Percentiles rank a stretch among this genome's conserved stretches.
Evolutionary conservation across 345 rosid species (phyloP).

Genomic region (Moringa oleifera): DNA sequence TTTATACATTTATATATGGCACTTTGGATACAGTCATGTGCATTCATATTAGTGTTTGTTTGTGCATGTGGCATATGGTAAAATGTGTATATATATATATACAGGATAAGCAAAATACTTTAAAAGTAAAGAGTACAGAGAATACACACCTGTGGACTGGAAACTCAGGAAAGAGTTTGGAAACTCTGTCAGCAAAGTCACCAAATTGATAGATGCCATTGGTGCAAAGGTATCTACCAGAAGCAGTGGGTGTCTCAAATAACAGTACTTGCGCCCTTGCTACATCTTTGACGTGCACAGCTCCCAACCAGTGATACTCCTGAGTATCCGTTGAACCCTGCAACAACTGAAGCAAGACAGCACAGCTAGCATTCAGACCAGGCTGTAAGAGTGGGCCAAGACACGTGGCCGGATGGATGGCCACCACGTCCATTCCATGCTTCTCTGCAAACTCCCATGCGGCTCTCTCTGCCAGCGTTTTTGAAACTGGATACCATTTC

Average conservation of each 20-base stretch:
- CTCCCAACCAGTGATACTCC: slow-evolving; percentile 80
- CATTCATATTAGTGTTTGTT: too few species aligned
- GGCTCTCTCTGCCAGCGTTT: slow-evolving; percentile 76
- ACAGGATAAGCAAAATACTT: not conserved
- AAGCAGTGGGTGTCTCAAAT: slow-evolving; percentile 50
- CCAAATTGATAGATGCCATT: slow-evolving; percentile 74
- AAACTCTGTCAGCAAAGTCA: slow-evolving; percentile 56
- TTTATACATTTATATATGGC: too few species aligned
- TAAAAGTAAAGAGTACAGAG: not conserved
- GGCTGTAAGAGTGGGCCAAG: slow-evolving; percentile 74
- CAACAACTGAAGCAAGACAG: slow-evolving; percentile 54
- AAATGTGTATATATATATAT: too few species aligned
- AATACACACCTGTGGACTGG: slow-evolving; percentile 50
- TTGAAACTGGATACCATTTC: slow-evolving; percentile 83
- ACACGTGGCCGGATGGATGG: slow-evolving; percentile 71
- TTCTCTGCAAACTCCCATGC: slow-evolving; percentile 68
- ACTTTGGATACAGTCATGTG: too few species aligned
- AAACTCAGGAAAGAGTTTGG: slow-evolving; percentile 60
- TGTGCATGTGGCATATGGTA: too few species aligned
- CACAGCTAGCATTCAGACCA: slow-evolving; percentile 69
- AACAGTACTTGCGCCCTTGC: slow-evolving; percentile 60
- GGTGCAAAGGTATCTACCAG: slow-evolving; percentile 72
- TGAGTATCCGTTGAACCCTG: slow-evolving; percentile 60
- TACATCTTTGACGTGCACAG: slow-evolving; percentile 71
- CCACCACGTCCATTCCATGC: slow-evolving; percentile 57